Evolutionary conservation across 148 eudicot species (phyloP).

Genomic region (Fallopia convolvulus): DNA sequence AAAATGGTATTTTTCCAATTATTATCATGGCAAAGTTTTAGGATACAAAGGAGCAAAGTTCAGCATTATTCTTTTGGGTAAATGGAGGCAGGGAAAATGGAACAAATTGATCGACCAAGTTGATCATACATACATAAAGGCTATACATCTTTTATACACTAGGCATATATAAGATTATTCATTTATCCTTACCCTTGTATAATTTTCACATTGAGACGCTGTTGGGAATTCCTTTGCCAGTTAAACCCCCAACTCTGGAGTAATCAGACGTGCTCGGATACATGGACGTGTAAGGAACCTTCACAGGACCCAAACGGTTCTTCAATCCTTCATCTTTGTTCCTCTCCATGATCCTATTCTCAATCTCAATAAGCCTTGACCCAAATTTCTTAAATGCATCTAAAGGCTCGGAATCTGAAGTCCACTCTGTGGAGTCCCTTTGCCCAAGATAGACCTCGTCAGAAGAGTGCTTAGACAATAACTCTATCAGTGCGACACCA

Average conservation of each 20-base stretch:
- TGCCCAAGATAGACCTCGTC: slow-evolving; percentile 80
- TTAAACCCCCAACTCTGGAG: slow-evolving; percentile 35
- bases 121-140: not conserved
- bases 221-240: slow-evolving; percentile 61
- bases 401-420: slow-evolving; percentile 32
- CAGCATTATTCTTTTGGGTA: not conserved
- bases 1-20: not conserved
- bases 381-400: slow-evolving; percentile 46
- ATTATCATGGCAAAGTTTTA: not conserved
- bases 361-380: slow-evolving; percentile 27
- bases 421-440: slow-evolving; percentile 50
- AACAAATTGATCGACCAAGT: not conserved
- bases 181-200: not conserved
- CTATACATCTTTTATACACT: not conserved
- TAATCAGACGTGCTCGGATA: slow-evolving; percentile 55
- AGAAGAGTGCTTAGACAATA: slow-evolving; percentile 47
- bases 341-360: slow-evolving; percentile 32
- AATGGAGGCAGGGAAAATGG: not conserved
- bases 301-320: slow-evolving; percentile 51
- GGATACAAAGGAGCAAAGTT: not conserved
- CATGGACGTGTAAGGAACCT: slow-evolving; percentile 48
- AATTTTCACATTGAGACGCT: slow-evolving; percentile 47
- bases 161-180: no score
- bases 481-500: slow-evolving; percentile 60
- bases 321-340: slow-evolving; percentile 34